Conservation (phyloP, 495 filamentous ascomycete species). For the Acidomyces sp. region DNA sequence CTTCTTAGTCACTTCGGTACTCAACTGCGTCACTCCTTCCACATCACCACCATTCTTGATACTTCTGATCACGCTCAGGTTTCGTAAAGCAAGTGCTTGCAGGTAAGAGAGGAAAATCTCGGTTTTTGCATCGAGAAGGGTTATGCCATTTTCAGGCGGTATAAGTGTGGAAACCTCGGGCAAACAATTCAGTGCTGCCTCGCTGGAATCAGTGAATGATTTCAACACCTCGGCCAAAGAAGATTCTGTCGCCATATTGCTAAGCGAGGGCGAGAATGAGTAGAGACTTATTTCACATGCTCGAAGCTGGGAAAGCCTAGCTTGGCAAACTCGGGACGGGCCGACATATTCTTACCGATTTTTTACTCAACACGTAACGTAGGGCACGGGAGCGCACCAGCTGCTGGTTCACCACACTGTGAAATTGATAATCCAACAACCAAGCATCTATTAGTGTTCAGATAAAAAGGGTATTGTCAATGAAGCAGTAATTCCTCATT, state of each 20-base stretch:
- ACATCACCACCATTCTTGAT: slow-evolving; percentile 24
- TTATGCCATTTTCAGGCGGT: slow-evolving; percentile 73
- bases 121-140: slow-evolving; percentile 86
- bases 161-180: slow-evolving; percentile 21
- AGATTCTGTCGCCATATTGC: slow-evolving; percentile 9
- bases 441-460: too few species aligned
- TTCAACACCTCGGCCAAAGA: slow-evolving; percentile 7
- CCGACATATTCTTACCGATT: too few species aligned
- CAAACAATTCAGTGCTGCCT: slow-evolving; percentile 8
- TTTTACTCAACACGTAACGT: too few species aligned
- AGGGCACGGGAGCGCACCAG: too few species aligned
- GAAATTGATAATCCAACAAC: too few species aligned
- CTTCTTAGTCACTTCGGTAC: slow-evolving; percentile 58
- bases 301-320: too few species aligned
- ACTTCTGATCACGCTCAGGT: slow-evolving; percentile 63
- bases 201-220: slow-evolving; percentile 13
- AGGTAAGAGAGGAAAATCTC: slow-evolving; percentile 91
- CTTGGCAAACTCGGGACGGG: too few species aligned
- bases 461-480: too few species aligned
- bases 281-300: too few species aligned
- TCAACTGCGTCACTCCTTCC: slow-evolving; percentile 21
- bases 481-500: too few species aligned
- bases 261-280: too few species aligned
- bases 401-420: too few species aligned
- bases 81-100: slow-evolving; percentile 83